Base-by-base conservation (phyloP, 805 yeast species). In the Candida ascalaphidarum region DNA sequence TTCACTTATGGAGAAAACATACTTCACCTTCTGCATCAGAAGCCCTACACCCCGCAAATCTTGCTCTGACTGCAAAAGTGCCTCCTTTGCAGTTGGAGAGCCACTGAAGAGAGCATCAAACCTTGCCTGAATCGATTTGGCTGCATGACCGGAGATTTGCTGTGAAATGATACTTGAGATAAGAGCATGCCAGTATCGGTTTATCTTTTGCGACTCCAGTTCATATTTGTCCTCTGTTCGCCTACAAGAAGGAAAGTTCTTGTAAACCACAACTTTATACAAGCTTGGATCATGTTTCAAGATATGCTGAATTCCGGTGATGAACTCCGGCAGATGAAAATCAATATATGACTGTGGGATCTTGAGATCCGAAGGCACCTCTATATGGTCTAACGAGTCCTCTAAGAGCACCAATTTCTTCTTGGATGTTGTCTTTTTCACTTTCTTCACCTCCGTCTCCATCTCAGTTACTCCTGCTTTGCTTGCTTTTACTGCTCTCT, bases 111-210 rank as follows among this genome's bases (percentile, higher is more conserved):
- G 30, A 12, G 45, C 44, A 15, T 34, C 35, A 31, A 82, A 67
- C 38, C 70, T 67, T 8, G 36, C 34, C 32, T 68, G 64, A 17
- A 86, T 81, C 1, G 86, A 66, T 7, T 44, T 50, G 0, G 96
- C 95, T 1, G 96, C 94, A 1, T 72, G 67, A 1, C 95, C 95
- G 37, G 82, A 75, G 8, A 82, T 71, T 46, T 81, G 92, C 48
- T 82, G 92, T 0, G 80, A 67, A 3, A 81, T 69, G 3, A 82
- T 70, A 20, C 63, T 54, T 5, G 51, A 36, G 1, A 62, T 42
- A 22, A 62, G 40, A 20, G 56, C 39, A 29, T 52, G 44, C 68
- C 68, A 62, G 36, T 62, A 62, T 9, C 31, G 25, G 17, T 31
- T 27, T 16, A 59, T 55, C 14, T 40, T 23, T 4, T 48, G 57